A percentile compares a stretch with the other conserved stretches of the same genome.
phyloP scores from a whole-genome alignment of 768 basidiomycete species.

The Russula abietina region DNA sequence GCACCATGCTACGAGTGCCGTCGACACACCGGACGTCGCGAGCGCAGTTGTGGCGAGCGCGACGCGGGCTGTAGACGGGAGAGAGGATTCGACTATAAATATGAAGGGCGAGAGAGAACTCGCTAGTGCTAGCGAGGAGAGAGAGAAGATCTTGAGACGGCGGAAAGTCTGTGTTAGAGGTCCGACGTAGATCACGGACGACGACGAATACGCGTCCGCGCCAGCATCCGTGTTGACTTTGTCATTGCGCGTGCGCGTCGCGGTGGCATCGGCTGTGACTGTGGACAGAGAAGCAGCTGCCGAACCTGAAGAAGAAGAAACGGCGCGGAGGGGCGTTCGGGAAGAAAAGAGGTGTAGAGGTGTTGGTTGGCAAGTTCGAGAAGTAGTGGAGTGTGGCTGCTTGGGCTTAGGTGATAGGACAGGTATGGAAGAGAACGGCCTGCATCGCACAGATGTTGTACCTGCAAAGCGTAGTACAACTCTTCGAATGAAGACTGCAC shows the following conservation, averaged over 20 bases:
- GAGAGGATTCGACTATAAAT: slow-evolving; percentile 70
- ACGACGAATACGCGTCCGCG: background rate
- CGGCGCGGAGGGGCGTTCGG: background rate
- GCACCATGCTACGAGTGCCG: slow-evolving; percentile 65
- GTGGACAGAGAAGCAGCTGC: background rate
- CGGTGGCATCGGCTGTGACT: background rate
- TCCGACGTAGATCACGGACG: slow-evolving; percentile 49
- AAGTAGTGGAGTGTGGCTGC: background rate
- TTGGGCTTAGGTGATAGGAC: background rate
- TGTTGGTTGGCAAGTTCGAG: too few relatives aligned
- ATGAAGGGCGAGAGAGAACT: slow-evolving; percentile 70
- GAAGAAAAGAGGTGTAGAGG: too few relatives aligned
- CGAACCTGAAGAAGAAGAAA: background rate
- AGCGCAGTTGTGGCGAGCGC: slow-evolving; percentile 66
- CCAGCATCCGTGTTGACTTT: slow-evolving; percentile 23
- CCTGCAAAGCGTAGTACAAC: background rate
- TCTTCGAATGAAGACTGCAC: background rate
- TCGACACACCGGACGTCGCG: slow-evolving; percentile 66
- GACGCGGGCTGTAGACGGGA: slow-evolving; percentile 62
- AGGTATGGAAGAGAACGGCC: background rate
- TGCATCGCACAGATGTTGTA: background rate
- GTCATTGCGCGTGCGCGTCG: slow-evolving; percentile 3
- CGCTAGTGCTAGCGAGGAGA: slow-evolving; percentile 69
- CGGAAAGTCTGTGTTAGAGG: slow-evolving; percentile 69
- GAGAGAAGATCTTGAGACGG: slow-evolving; percentile 75